Conservation (phyloP, 1,139 yeast genomes). For the Citeromyces hawaiiensis region DNA sequence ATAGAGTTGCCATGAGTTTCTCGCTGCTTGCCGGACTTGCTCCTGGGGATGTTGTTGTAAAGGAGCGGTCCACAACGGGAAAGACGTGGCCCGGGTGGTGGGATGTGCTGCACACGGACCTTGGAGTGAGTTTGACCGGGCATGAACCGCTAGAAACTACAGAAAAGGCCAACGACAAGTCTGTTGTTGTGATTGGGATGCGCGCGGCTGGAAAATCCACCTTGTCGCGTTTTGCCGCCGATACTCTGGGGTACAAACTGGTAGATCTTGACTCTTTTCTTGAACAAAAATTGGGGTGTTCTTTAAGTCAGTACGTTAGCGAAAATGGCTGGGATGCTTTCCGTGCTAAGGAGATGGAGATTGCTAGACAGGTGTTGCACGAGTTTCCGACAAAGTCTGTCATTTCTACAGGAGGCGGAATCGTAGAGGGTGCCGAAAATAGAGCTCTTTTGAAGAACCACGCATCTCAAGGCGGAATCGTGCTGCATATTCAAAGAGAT, state of each 20-base stretch:
- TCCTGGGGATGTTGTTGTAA: conserved; percentile 48
- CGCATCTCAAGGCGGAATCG: conserved; percentile 29
- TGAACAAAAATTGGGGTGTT: conserved; percentile 37
- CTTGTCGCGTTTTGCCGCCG: conserved; percentile 69
- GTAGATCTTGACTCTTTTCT: conserved; percentile 69
- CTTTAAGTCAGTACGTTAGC: conserved; percentile 57
- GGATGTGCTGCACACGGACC: conserved; percentile 71
- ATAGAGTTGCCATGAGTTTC: conserved; percentile 96
- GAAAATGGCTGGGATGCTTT: conserved; percentile 78
- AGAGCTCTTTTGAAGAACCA: conserved; percentile 48
- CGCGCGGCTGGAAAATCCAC: conserved; percentile 96
- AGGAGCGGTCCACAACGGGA: conserved; percentile 86
- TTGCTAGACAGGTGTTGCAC: conserved; percentile 38
- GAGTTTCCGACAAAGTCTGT: conserved; percentile 45
- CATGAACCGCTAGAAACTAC: conserved; percentile 25
- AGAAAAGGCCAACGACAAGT: conserved; percentile 25
- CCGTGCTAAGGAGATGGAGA: conserved; percentile 51
- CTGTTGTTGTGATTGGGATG: conserved; percentile 88
- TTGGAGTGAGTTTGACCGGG: conserved; percentile 60
- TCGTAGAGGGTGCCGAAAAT: conserved; percentile 68
- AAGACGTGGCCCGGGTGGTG: conserved; percentile 99
- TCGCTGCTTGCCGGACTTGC: conserved; percentile 63
- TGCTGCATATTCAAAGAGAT: conserved; percentile 82
- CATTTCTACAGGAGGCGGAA: conserved; percentile 93
- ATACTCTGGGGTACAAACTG: conserved; percentile 54